Evolutionary conservation across 371 early-diverging fungal species (phyloP).

Genomic region (Chytridium lagenaria): DNA sequence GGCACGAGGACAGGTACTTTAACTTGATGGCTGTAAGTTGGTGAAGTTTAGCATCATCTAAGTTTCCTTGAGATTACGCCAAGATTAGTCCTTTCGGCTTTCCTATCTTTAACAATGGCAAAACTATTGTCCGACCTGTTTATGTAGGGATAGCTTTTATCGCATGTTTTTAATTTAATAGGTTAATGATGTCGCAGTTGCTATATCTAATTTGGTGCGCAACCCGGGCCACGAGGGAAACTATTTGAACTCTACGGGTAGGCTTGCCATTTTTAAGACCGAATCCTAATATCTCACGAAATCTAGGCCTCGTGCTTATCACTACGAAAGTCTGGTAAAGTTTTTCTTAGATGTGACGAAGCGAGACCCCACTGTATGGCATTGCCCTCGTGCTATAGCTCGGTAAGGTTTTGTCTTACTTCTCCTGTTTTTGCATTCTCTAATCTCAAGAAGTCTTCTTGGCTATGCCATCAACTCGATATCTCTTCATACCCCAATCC

Average conservation of each 20-base stretch:
- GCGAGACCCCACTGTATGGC: slow-evolving; percentile 61
- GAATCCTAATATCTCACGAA: slow-evolving; percentile 7
- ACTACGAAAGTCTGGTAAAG: slow-evolving; percentile 72
- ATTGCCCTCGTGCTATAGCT: slow-evolving; percentile 75
- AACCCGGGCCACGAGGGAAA: slow-evolving; percentile 79
- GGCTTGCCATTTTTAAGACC: too few species aligned
- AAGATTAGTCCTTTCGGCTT: slow-evolving; percentile 60
- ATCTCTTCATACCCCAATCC: slow-evolving; percentile 61
- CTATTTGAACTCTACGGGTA: slow-evolving; percentile 89
- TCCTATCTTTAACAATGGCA: slow-evolving; percentile 71
- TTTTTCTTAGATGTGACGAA: slow-evolving; percentile 76
- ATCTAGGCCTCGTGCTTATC: slow-evolving; percentile 78
- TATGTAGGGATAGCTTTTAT: slow-evolving; percentile 63
- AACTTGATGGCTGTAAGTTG: slow-evolving; percentile 79
- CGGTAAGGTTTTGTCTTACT: too few species aligned
- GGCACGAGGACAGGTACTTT: slow-evolving; percentile 92
- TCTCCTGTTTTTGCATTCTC: too few species aligned
- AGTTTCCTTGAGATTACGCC: slow-evolving; percentile 62
- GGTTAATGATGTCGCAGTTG: slow-evolving; percentile 89
- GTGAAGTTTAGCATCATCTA: background rate
- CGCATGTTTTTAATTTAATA: slow-evolving; percentile 32
- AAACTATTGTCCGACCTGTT: slow-evolving; percentile 83
- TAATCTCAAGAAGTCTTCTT: too few species aligned
- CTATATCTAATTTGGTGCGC: slow-evolving; percentile 74
- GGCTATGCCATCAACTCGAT: slow-evolving; percentile 37